phyloP scores from a whole-genome alignment of 768 basidiomycete species.

The Clitopilus hobsonii region DNA sequence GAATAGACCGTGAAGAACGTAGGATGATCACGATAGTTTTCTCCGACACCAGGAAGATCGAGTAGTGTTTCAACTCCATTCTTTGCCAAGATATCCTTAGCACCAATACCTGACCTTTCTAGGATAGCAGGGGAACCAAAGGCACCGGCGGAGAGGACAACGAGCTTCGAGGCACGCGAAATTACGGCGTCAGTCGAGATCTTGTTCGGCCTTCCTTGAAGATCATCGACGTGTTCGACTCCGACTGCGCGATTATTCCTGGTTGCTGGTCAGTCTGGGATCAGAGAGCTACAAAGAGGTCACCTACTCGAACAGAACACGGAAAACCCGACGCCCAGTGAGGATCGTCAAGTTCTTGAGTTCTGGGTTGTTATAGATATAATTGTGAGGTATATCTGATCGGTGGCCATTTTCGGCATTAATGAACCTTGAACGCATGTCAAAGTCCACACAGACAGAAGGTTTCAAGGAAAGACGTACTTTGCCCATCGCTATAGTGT shows the following conservation, averaged over 20 bases:
- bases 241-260: slow-evolving; percentile 41
- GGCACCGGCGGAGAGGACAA: slow-evolving; percentile 47
- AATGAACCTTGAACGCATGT: slow-evolving; percentile 41
- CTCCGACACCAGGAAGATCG: slow-evolving; percentile 76
- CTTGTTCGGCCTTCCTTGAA: slow-evolving; percentile 17
- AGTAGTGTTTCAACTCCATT: slow-evolving; percentile 45
- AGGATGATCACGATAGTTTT: slow-evolving; percentile 53
- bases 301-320: slow-evolving; percentile 45
- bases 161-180: slow-evolving; percentile 35
- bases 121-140: slow-evolving; percentile 55
- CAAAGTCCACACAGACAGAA: background rate
- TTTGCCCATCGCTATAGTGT: slow-evolving; percentile 45
- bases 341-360: slow-evolving; percentile 38
- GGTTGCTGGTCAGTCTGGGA: background rate
- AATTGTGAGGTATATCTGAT: slow-evolving; percentile 50
- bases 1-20: slow-evolving; percentile 31
- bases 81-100: slow-evolving; percentile 36
- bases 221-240: slow-evolving; percentile 44
- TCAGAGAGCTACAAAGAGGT: background rate
- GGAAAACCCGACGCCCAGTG: slow-evolving; percentile 35
- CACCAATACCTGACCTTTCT: slow-evolving; percentile 69
- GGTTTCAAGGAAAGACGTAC: slow-evolving; percentile 22
- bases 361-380: slow-evolving; percentile 41
- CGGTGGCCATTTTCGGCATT: slow-evolving; percentile 44
- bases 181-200: slow-evolving; percentile 12